phyloP scores from a whole-genome alignment of 768 basidiomycete species.

The Strobilomyces dryophilus region DNA sequence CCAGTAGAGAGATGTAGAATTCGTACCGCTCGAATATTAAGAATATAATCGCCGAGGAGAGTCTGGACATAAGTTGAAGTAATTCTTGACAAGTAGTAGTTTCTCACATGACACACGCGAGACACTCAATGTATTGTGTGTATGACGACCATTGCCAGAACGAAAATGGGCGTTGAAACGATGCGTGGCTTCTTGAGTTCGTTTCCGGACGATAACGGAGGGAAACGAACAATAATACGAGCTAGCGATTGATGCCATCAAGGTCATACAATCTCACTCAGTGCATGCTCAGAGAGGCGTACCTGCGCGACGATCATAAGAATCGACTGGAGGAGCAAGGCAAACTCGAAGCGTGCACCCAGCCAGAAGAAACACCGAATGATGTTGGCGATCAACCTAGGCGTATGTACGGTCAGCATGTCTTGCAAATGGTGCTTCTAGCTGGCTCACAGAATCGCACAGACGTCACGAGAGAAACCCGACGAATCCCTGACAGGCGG shows the following conservation, averaged over 20 bases:
- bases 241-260: conserved; percentile 37
- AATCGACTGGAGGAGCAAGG: conserved; percentile 76
- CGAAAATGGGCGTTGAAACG: conserved; percentile 60
- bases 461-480: conserved; percentile 84
- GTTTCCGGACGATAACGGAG: conserved; percentile 61
- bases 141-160: conserved; percentile 89
- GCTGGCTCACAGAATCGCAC: conserved; percentile 66
- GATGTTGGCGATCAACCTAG: conserved; percentile 77
- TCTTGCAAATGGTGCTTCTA: neutral
- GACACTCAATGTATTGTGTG: conserved; percentile 75
- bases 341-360: conserved; percentile 71
- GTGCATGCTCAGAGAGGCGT: conserved; percentile 15
- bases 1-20: conserved; percentile 57
- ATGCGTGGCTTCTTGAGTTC: conserved; percentile 55
- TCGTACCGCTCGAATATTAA: conserved; percentile 67
- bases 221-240: conserved; percentile 79
- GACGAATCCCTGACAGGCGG: conserved; percentile 60
- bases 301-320: conserved; percentile 86
- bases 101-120: conserved; percentile 69
- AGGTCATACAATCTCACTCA: conserved; percentile 17
- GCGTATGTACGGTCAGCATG: conserved; percentile 9
- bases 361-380: conserved; percentile 91
- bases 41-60: conserved; percentile 69
- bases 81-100: conserved; percentile 1
- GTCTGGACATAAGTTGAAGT: conserved; percentile 27